Conservation (phyloP, 225 moss, liverwort and hornwort species). For the Antitrichia curtipendula region DNA sequence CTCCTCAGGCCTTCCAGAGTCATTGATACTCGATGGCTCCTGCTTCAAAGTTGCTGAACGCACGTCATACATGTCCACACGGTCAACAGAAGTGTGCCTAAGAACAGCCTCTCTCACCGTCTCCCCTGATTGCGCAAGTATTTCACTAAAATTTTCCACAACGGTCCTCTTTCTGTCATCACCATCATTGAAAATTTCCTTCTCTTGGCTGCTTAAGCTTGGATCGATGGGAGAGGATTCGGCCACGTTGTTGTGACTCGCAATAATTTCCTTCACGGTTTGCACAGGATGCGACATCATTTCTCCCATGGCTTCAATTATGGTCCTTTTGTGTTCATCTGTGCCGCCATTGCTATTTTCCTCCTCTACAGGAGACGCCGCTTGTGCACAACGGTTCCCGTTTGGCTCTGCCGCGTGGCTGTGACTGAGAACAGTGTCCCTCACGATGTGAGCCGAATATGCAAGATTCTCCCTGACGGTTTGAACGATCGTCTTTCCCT, state of each 20-base stretch:
- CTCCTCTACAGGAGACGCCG: not conserved
- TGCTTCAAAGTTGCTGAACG: not conserved
- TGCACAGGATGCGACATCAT: slow-evolving; percentile 19
- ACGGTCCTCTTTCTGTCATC: slow-evolving; percentile 4
- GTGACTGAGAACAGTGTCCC: slow-evolving; percentile 24
- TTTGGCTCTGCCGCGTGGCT: not conserved
- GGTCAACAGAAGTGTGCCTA: not conserved
- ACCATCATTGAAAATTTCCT: not conserved
- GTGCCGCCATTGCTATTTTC: not conserved
- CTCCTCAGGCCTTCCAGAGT: not conserved
- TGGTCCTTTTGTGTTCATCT: slow-evolving; percentile 1
- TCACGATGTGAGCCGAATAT: slow-evolving; percentile 15
- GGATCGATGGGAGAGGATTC: not conserved
- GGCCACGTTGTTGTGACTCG: not conserved
- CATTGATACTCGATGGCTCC: not conserved
- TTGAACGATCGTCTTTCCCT: slow-evolving; percentile 21
- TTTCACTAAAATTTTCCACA: slow-evolving; percentile 7
- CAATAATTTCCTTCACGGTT: slow-evolving; percentile 17
- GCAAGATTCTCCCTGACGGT: slow-evolving; percentile 18
- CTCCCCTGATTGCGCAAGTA: slow-evolving; percentile 12
- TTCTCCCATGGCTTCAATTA: slow-evolving; percentile 23
- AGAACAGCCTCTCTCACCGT: slow-evolving; percentile 22
- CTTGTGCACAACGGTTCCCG: not conserved
- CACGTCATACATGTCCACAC: not conserved
- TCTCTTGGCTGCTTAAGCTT: not conserved